phyloP scores from a whole-genome alignment of 2,329 filamentous ascomycete species.

The Venturia carpophila region DNA sequence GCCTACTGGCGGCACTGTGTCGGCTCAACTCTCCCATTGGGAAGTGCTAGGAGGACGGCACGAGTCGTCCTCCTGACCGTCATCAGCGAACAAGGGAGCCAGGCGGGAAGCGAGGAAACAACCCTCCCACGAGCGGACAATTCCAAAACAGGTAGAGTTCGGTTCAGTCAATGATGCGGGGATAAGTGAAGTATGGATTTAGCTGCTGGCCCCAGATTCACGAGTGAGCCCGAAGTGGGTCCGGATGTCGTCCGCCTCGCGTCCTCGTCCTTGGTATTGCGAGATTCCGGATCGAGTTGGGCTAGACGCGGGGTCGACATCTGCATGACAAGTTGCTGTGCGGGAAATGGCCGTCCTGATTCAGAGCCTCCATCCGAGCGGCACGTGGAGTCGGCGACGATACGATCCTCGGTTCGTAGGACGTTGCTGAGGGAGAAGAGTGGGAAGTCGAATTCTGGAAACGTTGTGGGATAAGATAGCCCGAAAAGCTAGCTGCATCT shows the following conservation, averaged over 20 bases:
- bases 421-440: neutral
- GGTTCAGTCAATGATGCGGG: neutral
- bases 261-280: neutral
- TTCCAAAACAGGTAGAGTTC: neutral
- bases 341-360: neutral
- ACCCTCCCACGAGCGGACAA: neutral
- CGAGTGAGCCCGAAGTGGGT: neutral
- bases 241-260: neutral
- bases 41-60: neutral
- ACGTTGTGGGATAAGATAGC: neutral
- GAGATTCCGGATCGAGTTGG: neutral
- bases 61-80: neutral
- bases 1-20: neutral
- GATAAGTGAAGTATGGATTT: neutral
- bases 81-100: neutral
- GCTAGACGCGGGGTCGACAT: neutral
- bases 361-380: neutral
- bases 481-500: neutral
- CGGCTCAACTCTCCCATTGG: neutral
- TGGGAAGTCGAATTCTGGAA: too few species aligned
- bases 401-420: neutral
- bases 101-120: neutral
- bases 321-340: slow-evolving; percentile 3
- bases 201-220: neutral
- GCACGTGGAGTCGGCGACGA: neutral